Base-by-base conservation (phyloP, 768 basidiomycete species). In the Mrakia blollopis region DNA sequence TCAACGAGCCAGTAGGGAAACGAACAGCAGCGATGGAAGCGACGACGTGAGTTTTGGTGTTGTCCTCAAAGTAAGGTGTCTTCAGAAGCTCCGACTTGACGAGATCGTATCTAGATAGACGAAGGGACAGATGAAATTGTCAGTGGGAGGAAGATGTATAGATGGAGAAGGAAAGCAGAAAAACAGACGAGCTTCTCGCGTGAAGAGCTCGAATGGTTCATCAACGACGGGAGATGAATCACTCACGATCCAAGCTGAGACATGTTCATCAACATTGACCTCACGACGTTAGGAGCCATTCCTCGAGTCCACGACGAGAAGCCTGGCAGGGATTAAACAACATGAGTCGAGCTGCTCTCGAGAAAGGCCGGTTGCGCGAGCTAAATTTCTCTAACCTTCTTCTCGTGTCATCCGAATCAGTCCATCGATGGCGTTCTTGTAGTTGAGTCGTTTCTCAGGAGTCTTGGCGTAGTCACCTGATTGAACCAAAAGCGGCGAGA, bases 191-290 rank as follows among this genome's bases (percentile, higher is more conserved):
- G 1, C 44, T 44, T 14, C 5, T 6, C 44, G 44, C 11, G 44
- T 14, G 44, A 44, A 13, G 44, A 44, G 44, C 44, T 44, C 44
- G 39, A 35, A 16, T 30, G 30, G 13, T 70, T 39, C 28, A 32
- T 37, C 41, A 30, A 67, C 9, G 57, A 32, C 16, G n/a, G n/a
- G 71, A 65, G 18, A 54, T 6, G 35, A 25, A 70, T 39, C 32
- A 86, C 91, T 82, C 82, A 92, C 89, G 92, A 92, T 1, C 92
- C 93, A 32, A 94, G 88, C 83, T 95, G 93, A 85, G 90, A 91
- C 69, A 92, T 92, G 83, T 94, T 95, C 93, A 94, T 94, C 79
- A 95, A 83, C 14, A 94, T 81, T 0, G 93, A 91, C 82, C 93
- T 88, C 82, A 94, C 89, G 10, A 93, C 90, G 80, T 96, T 96